Evolutionary conservation across 2,329 filamentous ascomycete genomes (phyloP).

Genomic region (Didymella pinodella): DNA sequence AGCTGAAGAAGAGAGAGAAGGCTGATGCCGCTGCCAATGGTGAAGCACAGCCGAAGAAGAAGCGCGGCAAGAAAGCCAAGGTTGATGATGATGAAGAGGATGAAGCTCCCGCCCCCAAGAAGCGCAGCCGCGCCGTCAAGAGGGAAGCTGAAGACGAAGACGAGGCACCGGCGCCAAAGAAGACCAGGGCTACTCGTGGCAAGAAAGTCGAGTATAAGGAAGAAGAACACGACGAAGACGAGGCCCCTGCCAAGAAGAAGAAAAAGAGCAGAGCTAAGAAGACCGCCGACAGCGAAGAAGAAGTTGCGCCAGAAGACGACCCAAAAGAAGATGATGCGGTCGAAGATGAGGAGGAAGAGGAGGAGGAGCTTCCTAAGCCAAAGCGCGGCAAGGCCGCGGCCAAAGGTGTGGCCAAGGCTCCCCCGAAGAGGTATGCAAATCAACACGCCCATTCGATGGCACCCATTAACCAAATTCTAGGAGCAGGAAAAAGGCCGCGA

Average conservation of each 20-base stretch:
- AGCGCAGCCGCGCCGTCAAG: slow-evolving; percentile 38
- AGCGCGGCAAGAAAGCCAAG: slow-evolving; percentile 46
- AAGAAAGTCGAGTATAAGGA: slow-evolving; percentile 43
- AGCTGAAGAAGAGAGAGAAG: slow-evolving; percentile 43
- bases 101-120: slow-evolving; percentile 42
- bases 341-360: slow-evolving; percentile 10
- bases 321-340: slow-evolving; percentile 25
- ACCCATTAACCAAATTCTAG: slow-evolving; percentile 25
- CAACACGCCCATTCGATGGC: too few relatives aligned
- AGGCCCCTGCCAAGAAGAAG: slow-evolving; percentile 38
- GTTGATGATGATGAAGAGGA: slow-evolving; percentile 45
- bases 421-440: slow-evolving; percentile 41
- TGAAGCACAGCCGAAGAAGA: slow-evolving; percentile 53
- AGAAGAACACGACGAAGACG: slow-evolving; percentile 30
- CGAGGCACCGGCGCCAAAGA: slow-evolving; percentile 41
- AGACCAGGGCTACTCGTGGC: slow-evolving; percentile 32
- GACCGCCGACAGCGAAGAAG: slow-evolving; percentile 33
- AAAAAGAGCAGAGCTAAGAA: slow-evolving; percentile 38
- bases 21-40: slow-evolving; percentile 34
- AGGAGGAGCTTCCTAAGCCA: slow-evolving; percentile 32
- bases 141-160: slow-evolving; percentile 41
- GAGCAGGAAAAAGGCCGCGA: slow-evolving; percentile 36
- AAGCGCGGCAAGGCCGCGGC: slow-evolving; percentile 34
- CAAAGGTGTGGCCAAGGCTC: slow-evolving; percentile 30
- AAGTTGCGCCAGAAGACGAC: slow-evolving; percentile 20